Base-by-base conservation (phyloP, 169 alveolate genomes). In the Cryptosporidium parvum region DNA sequence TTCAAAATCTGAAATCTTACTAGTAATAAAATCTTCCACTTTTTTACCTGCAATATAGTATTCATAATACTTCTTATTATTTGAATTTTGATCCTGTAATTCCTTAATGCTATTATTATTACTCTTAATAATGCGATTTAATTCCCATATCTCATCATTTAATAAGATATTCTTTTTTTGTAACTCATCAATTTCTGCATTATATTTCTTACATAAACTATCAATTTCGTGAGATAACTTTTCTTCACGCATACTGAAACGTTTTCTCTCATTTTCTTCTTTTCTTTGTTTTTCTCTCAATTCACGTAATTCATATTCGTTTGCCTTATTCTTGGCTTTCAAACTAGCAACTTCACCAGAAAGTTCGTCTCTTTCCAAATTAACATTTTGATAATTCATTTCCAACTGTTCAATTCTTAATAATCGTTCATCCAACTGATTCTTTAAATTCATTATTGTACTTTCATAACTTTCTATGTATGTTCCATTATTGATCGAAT, bases 91-190 rank as follows among this genome's bases (percentile, higher is more conserved):
- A 37, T 73, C 86, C 58, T 73, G 70, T 29, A 73, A 59, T 73
- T 73, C 86, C 23, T 65, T 80, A 44, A 62, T 80, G 1, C 62
- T 65, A 29, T 44, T 65, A 37, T 80, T 65, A 26, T 35, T 80
- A 62, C 56, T 65, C 29, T 80, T 80, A 42, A 80, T 26, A 18
- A n/a, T 51, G 16, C 75, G 37, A 44, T 80, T 65, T 23, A 80
- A 45, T 16, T 80, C 89, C 89, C 89, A 80, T 62, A 80, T 59
- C 53, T 80, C 80, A 18, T 80, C 89, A 80, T 80, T 80, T 31
- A 80, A 39, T 61, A 45, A 31, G 21, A 31, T 62, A 16, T 80
- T 80, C 68, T 80, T 65, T 33, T 80, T 80, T 26, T 80, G 89
- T 1, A 80, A 52, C 35, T 61, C 80, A 45, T 80, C 89, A 31